Evolutionary conservation across 2,329 filamentous ascomycete genomes (phyloP), one percentile per base, ranked within the genome.

Genomic region (Fusarium verrucosum): DNA sequence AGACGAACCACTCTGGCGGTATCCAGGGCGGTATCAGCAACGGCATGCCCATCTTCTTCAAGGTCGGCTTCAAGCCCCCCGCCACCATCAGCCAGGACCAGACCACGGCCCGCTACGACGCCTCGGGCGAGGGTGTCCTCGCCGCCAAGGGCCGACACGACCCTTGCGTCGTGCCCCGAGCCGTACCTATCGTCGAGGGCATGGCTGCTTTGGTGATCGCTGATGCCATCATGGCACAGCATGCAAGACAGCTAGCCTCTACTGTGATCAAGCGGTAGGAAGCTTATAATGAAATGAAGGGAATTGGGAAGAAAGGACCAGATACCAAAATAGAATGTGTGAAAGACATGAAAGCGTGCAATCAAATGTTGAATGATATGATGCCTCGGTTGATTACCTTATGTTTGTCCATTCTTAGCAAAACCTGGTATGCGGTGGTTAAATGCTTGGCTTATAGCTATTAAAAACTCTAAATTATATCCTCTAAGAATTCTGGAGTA

Each of bases 1-100:
- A 90, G 81, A 97, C 94, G 23, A 98, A 98, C 82, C 93, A 97
- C 82, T 94, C 90, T 3, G 94, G 94, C 13, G 95, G 94, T 65
- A 92, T 98, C 70, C 94, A 98, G 81, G 95, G 94, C 38, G 94
- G 94, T 49, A 98, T 98, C 78, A 90, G 91, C 46, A 98, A 98
- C 78, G 95, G 94, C 56, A 92, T 92, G 33, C 90, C 89, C 58
- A 92, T 98, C 80, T 98, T 95, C 84, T 98, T 98, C 86, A 88
- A 91, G 46, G 89, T 97, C 7, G 94, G 87, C 16, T 98, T 98
- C 87, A 98, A 98, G 84, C 92, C 94, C 10, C 89, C 94, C 4
- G 94, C 94, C 26, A 98, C 95, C 4, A 98, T 98, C 74, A 90
- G 92, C 41, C 90, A 94, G 79, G 90, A 91, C 38, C 94, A 98